Evolutionary conservation across 2,329 filamentous ascomycete genomes (phyloP), one percentile per base, ranked within the genome.

Genomic region (Xylariaceae sp.): DNA sequence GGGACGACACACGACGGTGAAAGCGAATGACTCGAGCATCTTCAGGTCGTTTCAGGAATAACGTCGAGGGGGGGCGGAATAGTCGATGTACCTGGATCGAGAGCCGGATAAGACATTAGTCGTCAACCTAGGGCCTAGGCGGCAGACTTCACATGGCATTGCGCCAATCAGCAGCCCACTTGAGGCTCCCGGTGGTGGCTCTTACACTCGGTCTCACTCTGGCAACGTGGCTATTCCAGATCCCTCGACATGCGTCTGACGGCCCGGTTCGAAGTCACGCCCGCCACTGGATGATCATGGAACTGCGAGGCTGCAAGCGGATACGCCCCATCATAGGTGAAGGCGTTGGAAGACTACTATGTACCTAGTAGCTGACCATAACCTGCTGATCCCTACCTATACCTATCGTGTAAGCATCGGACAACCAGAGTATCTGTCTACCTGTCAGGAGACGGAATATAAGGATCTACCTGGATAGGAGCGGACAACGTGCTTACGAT

Each of bases 221-320:
- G 26, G 30, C 43, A 41, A 48, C 40, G 22, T 43, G 22, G 19
- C 30, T 21, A 51, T 45, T 47, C 19, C 42, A 51, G 41, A 34
- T 51, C 47, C 54, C 46, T 19, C 36, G 40, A 48, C 42, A 47
- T 52, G 49, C 22, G 43, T 37, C 32, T 39, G 26, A 29, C 44
- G 30, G 36, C 39, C 34, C 29, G 26, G 22, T 43, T 53, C 12
- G 2, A 29, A 36, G 39, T 48, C 39, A 51, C 32, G 34, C 43
- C 41, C 34, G 34, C 9, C 45, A 13, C 19, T 52, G 12, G 47
- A n/a, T 47, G n/a, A n/a, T n/a, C n/a, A n/a, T n/a, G n/a, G n/a
- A n/a, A n/a, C n/a, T n/a, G n/a, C n/a, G n/a, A n/a, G n/a, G n/a
- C n/a, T n/a, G n/a, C n/a, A n/a, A n/a, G n/a, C n/a, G n/a, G n/a